Percentiles rank a stretch among this genome's conserved stretches.
Conservation (phyloP, 169 alveolate genomes). For the Plasmodium gallinaceum region DNA sequence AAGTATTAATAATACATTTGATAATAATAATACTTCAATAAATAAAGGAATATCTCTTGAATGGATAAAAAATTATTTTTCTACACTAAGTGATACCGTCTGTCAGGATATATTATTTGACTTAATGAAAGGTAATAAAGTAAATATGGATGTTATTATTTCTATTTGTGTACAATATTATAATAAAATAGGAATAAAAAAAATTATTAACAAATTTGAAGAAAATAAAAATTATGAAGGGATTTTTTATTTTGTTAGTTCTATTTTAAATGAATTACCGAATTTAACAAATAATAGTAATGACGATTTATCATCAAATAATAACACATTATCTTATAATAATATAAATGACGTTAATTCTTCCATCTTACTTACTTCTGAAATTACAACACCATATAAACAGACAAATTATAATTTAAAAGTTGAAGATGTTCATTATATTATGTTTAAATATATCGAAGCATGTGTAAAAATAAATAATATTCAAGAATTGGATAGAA, state of each 20-base stretch:
- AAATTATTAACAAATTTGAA: conserved; percentile 80
- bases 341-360: conserved; percentile 59
- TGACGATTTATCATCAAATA: background rate
- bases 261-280: conserved; percentile 58
- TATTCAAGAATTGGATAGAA: conserved; percentile 97
- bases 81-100: conserved; percentile 65
- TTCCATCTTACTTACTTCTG: conserved; percentile 77
- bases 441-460: conserved; percentile 95
- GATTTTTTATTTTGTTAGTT: conserved; percentile 74
- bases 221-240: conserved; percentile 74
- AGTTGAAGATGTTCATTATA: conserved; percentile 76
- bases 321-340: conserved; percentile 16
- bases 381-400: conserved; percentile 23
- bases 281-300: conserved; percentile 21
- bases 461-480: conserved; percentile 97
- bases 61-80: conserved; percentile 74
- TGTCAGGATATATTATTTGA: conserved; percentile 79
- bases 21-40: background rate
- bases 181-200: conserved; percentile 83
- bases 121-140: conserved; percentile 79
- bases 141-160: conserved; percentile 79
- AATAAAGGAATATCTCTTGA: conserved; percentile 51
- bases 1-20: conserved; percentile 3
- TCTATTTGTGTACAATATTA: conserved; percentile 79
- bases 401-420: conserved; percentile 36